phyloP scores from a whole-genome alignment of 2,329 filamentous ascomycete genomes.

The Trichoderma endophyticum region DNA sequence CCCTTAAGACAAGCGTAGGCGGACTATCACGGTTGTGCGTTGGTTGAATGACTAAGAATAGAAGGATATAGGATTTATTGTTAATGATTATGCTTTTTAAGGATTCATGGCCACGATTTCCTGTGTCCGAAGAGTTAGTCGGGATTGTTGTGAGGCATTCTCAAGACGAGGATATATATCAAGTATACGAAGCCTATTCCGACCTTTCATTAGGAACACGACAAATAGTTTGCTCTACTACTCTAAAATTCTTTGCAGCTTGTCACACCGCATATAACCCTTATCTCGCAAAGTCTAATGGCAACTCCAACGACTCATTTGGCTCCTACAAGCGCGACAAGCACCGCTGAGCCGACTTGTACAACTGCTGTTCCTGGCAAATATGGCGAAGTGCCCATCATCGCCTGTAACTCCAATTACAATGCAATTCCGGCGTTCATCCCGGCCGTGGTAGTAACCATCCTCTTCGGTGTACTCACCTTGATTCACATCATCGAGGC shows the following conservation, averaged over 20 bases:
- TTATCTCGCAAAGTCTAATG: not conserved
- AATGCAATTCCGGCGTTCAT: not conserved
- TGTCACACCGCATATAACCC: not conserved
- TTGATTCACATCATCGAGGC: conserved; percentile 1
- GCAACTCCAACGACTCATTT: not conserved
- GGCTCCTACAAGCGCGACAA: not conserved
- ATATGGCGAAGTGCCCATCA: conserved; percentile 1
- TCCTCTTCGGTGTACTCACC: not conserved
- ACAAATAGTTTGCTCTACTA: not conserved
- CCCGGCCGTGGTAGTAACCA: not conserved
- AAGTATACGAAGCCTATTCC: not conserved
- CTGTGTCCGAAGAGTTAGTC: not conserved
- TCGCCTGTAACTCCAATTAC: not conserved
- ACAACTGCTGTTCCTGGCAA: not conserved
- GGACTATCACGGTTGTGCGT: not conserved
- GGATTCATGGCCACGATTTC: not conserved
- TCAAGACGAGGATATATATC: not conserved
- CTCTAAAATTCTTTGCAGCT: not conserved
- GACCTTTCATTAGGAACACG: not conserved
- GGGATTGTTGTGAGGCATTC: not conserved
- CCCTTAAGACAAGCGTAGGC: not conserved
- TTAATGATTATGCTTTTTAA: not conserved
- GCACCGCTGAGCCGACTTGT: not conserved
- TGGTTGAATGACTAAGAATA: not conserved
- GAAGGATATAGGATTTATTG: not conserved